Evolutionary conservation across 176 grass and related monocot species (phyloP).

Genomic region (Bonia amplexicaulis): DNA sequence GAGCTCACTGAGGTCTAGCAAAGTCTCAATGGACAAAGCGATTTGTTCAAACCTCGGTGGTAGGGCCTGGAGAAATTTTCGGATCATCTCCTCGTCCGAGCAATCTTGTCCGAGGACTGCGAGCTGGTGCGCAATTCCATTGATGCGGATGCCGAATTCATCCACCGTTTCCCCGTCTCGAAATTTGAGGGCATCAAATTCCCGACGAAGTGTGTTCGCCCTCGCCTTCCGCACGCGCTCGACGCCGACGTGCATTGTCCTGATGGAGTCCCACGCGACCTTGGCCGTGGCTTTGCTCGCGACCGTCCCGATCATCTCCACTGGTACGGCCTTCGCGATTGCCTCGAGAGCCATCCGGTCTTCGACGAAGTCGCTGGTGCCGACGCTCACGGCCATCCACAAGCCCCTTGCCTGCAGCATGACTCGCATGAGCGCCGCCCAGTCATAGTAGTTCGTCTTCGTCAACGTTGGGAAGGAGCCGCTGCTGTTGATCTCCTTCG

Average conservation of each 20-base stretch:
- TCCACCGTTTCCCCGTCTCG: neutral
- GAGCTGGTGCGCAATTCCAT: neutral
- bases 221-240: neutral
- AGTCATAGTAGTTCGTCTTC: too few relatives aligned
- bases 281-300: too few relatives aligned
- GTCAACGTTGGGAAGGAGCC: too few relatives aligned
- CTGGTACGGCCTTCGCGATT: too few relatives aligned
- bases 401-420: too few relatives aligned
- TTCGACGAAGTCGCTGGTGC: too few relatives aligned
- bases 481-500: too few relatives aligned
- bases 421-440: too few relatives aligned
- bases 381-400: too few relatives aligned
- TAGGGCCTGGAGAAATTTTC: accelerated
- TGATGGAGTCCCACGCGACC: neutral
- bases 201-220: neutral
- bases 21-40: neutral
- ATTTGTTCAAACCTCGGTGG: neutral
- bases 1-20: accelerated
- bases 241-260: neutral
- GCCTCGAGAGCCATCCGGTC: too few relatives aligned
- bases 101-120: neutral
- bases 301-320: too few relatives aligned
- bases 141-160: neutral
- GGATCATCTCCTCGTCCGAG: neutral
- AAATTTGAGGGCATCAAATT: neutral